Percentiles rank a stretch among this genome's conserved stretches.
Conservation (phyloP, 768 basidiomycete species). For the Pisolithus sp. region DNA sequence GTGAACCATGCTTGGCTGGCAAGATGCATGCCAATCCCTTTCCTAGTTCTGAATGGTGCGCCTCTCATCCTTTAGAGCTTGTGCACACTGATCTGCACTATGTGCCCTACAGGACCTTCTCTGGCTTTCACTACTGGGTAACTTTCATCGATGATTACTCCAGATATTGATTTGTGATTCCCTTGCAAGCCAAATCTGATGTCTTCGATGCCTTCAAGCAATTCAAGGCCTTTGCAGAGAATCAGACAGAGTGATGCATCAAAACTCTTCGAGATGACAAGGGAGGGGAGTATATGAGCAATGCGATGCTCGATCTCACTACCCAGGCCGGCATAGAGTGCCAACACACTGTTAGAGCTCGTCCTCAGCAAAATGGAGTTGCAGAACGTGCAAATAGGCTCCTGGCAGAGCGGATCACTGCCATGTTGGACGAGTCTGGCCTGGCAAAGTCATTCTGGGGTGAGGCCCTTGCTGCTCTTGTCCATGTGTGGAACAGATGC, state of each 20-base stretch:
- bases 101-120: constrained; percentile 1
- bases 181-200: constrained; percentile 17
- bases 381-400: no score
- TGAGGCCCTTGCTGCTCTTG: no score
- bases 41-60: constrained; percentile 5
- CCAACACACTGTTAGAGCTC: no score
- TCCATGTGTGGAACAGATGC: no score
- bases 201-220: constrained; percentile 19
- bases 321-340: no score
- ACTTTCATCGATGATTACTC: constrained; percentile 8
- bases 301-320: no score
- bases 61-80: constrained; percentile 10
- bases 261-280: constrained; percentile 18
- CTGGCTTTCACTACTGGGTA: constrained; percentile 6
- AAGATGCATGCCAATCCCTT: constrained; percentile 19
- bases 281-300: constrained; percentile 20
- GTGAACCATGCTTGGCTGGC: constrained; percentile 14
- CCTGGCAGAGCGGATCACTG: no score
- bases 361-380: no score
- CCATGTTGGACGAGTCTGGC: no score
- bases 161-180: constrained; percentile 12
- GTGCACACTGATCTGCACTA: constrained; percentile 21
- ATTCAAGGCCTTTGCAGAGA: constrained; percentile 28
- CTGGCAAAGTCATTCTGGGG: no score
- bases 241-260: constrained; percentile 11